Evolutionary conservation across 768 basidiomycete species (phyloP), one percentile per base, ranked within the genome.

Genomic region (Agaricus blazei): DNA sequence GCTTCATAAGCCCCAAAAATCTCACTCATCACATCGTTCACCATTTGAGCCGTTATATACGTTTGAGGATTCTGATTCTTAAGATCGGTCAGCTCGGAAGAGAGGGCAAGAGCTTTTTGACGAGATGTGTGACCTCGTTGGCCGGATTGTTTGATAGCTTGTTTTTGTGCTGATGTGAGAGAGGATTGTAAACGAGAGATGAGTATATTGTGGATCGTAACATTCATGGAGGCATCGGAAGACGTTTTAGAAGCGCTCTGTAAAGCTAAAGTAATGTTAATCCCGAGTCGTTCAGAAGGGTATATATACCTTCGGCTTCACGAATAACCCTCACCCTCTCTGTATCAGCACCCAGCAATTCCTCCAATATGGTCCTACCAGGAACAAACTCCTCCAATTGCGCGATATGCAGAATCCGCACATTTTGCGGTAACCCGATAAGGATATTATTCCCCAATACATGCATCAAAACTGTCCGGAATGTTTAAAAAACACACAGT

Each of bases 61-160:
- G 60, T 54, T 38, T 66, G 64, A 2, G 66, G 62, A 44, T 67
- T 57, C 60, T 70, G 44, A 63, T 68, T 19, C 65, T 66, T 3
- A 63, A 69, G 7, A 81, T 64, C 19, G 67, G 65, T 8, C 64
- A 70, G 61, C 85, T 83, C 0, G 72, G 71, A 34, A 11, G 34
- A 34, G 34, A 34, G 34, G 3, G 64, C 68, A 19, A 81, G 69
- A 27, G 81, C 70, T 14, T 75, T 75, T 60, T 79, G 77, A 45
- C 84, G 74, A 7, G 84, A 81, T 14, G 78, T 75, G 42, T 77
- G 76, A 0, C 85, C 84, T 27, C 84, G 68, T 8, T 82, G 74
- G 1, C 84, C 84, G 5, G 77, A 79, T 31, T 83, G 70, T 50
- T 79, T 70, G 2, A 68, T 63, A 0, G 85, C 84, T 14, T 79